Evolutionary conservation across 257 asterid species (phyloP).

Genomic region (Nicotiana undulata): DNA sequence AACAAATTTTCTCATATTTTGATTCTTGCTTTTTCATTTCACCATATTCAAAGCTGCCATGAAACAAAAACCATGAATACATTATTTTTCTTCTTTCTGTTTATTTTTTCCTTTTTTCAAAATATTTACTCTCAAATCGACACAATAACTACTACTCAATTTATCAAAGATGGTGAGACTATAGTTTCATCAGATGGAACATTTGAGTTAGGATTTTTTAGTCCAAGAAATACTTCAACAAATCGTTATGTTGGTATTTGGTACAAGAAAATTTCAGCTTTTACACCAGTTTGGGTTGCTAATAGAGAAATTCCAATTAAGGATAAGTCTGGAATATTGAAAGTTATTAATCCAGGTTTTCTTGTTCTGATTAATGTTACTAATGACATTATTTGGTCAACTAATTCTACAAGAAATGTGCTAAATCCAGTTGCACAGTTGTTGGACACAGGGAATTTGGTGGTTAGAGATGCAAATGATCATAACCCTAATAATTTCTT

Average conservation of each 20-base stretch:
- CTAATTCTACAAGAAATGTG: background rate
- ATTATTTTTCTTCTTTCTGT: background rate
- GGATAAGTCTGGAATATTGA: conserved; percentile 1
- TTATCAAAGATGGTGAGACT: conserved; percentile 5
- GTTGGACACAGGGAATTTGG: conserved; percentile 10
- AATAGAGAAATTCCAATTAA: conserved; percentile 7
- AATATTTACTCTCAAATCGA: background rate
- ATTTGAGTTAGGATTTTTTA: conserved; percentile 13
- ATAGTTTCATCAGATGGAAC: conserved; percentile 3
- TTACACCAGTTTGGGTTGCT: conserved; percentile 16
- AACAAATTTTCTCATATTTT: no score
- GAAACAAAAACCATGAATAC: background rate
- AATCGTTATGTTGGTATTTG: conserved; percentile 8
- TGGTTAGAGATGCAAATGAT: conserved; percentile 1
- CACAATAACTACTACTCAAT: background rate
- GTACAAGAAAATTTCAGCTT: conserved; percentile 10
- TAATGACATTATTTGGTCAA: conserved; percentile 2
- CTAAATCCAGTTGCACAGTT: conserved; percentile 7
- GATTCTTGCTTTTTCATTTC: no score
- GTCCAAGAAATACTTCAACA: background rate
- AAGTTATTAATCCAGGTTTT: background rate
- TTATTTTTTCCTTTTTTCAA: background rate
- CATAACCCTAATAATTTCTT: background rate
- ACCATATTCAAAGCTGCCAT: no score
- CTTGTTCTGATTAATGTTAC: conserved; percentile 4